Percentiles rank a stretch among this genome's conserved stretches.
These are phyloP conservation scores for Mycena haematopus DNA, from an alignment of 768 basidiomycete species.

Conservation along the genomic window DNA sequence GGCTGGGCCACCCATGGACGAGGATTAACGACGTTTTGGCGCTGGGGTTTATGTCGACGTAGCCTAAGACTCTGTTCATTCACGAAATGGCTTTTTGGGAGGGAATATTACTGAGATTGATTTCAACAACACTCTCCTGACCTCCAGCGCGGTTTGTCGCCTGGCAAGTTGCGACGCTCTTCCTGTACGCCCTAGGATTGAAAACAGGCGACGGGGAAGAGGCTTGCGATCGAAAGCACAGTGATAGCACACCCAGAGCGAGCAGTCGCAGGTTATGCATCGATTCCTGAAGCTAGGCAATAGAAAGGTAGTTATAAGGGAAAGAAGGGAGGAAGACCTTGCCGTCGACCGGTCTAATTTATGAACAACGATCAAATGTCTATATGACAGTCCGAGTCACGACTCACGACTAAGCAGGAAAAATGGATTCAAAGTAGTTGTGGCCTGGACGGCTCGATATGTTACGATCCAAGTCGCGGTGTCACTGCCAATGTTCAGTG, in stretches of 20 bases:
- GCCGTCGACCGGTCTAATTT: too few relatives aligned
- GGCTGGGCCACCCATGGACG: constrained; percentile 81
- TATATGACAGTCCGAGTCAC: too few relatives aligned
- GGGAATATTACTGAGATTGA: constrained; percentile 48
- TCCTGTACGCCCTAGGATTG: constrained; percentile 44
- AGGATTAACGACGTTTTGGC: constrained; percentile 62
- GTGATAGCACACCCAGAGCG: constrained; percentile 1
- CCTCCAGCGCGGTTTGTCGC: constrained; percentile 46
- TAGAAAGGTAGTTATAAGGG: too few relatives aligned
- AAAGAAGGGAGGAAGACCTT: not conserved
- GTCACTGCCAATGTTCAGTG: too few relatives aligned
- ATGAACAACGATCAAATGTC: too few relatives aligned
- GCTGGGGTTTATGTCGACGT: constrained; percentile 65
- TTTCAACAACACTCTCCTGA: constrained; percentile 40
- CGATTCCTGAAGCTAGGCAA: not conserved
- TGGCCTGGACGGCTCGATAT: too few relatives aligned
- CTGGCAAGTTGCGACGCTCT: constrained; percentile 45
- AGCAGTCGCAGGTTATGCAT: constrained; percentile 9
- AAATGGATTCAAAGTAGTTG: too few relatives aligned
- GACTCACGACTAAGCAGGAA: too few relatives aligned
- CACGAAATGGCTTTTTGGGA: not conserved
- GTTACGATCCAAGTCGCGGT: too few relatives aligned
- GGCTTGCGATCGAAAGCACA: constrained; percentile 1
- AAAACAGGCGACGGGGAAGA: constrained; percentile 41
- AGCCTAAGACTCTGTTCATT: constrained; percentile 48